Evolutionary conservation across 306 rosid genomes (phyloP).

Genomic region (Acacia acuminata): DNA sequence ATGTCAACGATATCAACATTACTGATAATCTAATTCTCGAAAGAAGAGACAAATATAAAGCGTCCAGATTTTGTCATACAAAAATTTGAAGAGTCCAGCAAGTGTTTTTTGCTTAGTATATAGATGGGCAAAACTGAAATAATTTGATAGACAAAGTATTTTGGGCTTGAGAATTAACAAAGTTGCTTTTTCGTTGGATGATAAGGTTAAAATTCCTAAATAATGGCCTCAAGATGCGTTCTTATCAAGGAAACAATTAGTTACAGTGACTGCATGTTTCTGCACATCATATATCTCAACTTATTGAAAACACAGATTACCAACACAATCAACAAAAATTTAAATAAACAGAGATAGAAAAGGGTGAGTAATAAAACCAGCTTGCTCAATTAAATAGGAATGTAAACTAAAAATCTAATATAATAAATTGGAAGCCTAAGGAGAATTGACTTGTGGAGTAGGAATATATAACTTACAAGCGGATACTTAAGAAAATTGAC

Average conservation of each 20-base stretch:
- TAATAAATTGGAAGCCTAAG: not conserved
- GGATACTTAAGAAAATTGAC: slow-evolving; percentile 33
- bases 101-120: too few species aligned
- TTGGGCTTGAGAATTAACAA: not conserved
- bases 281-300: not conserved
- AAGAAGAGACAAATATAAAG: not conserved
- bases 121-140: not conserved
- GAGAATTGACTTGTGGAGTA: not conserved
- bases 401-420: not conserved
- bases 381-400: not conserved
- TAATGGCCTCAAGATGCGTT: not conserved
- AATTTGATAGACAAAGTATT: not conserved
- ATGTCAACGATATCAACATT: not conserved
- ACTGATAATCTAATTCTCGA: not conserved
- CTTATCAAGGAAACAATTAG: not conserved
- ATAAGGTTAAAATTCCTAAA: not conserved
- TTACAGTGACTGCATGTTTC: not conserved
- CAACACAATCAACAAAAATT: not conserved
- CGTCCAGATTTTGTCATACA: not conserved
- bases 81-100: not conserved
- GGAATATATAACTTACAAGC: slow-evolving; percentile 41
- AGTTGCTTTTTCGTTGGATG: not conserved
- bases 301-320: not conserved
- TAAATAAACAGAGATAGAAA: not conserved
- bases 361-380: not conserved